phyloP scores from a whole-genome alignment of 2,329 filamentous ascomycete species.

The Blumeriella jaapii region DNA sequence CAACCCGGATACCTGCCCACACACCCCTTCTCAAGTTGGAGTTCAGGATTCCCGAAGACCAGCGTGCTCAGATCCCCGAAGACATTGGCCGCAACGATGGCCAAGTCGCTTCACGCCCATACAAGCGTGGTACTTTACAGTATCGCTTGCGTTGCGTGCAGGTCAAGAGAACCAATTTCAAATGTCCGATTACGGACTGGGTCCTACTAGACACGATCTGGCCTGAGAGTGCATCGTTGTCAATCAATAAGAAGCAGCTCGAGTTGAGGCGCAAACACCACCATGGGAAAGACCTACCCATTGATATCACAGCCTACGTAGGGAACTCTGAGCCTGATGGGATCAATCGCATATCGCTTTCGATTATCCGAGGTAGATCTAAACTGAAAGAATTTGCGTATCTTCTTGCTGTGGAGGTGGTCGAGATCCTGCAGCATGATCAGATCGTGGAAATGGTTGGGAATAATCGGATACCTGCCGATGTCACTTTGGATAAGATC shows the following conservation, averaged over 20 bases:
- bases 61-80: conserved; percentile 18
- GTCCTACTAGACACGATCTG: conserved; percentile 51
- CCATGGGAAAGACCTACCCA: conserved; percentile 62
- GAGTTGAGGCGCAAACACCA: conserved; percentile 55
- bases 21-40: conserved; percentile 28
- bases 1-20: conserved; percentile 26
- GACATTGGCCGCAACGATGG: conserved; percentile 14
- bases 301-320: conserved; percentile 54
- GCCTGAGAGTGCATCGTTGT: conserved; percentile 59
- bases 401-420: conserved; percentile 57
- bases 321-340: conserved; percentile 8
- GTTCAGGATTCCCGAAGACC: conserved; percentile 22
- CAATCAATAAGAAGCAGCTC: conserved; percentile 51
- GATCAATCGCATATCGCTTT: conserved; percentile 15
- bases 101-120: conserved; percentile 27
- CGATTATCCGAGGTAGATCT: conserved; percentile 20
- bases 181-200: conserved; percentile 41
- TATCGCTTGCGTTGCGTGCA: conserved; percentile 59
- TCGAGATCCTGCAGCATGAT: conserved; percentile 43
- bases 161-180: conserved; percentile 19
- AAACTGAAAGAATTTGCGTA: conserved; percentile 34
- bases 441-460: conserved; percentile 32
- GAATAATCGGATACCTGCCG: conserved; percentile 30
- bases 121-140: conserved; percentile 40
- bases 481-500: conserved; percentile 46